Base-by-base conservation (phyloP, 805 yeast genomes). In the Metschnikowia cubensis region DNA sequence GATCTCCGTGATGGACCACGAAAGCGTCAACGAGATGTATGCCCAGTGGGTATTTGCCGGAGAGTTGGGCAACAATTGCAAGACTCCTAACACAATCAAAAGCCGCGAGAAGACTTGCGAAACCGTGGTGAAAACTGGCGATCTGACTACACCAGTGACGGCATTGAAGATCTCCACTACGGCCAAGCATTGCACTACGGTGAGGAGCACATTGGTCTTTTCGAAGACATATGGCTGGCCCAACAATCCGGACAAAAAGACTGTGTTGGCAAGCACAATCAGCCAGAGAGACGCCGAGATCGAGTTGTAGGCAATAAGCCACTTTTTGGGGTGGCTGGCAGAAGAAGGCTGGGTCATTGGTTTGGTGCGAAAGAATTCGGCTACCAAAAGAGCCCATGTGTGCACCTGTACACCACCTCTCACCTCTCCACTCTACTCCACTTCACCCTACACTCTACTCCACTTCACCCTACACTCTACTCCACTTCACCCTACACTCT, bases 1-100 rank as follows among this genome's bases (percentile, higher is more conserved):
- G 41, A 89, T 77, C 68, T 94, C 99, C n/a, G 98, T 89, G 47
- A 88, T 60, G n/a, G 94, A 82, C 99, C 99, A 94, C 11, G 97
- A 90, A 40, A 82, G 58, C 42, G 83, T 75, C 65, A 92, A 77
- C 1, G 92, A 73, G 50, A 83, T 68, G 66, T 85, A 91, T 14
- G 80, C 75, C 80, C 82, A 74, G 56, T 75, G 76, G 57, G 58
- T 47, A 57, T 78, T 75, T 29, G 89, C 89, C 17, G 85, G 86
- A 0, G 88, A 78, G 17, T 79, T 62, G 7, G 98, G 97, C 55
- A 90, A 74, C n/a, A 76, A 65, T 47, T 81, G 81, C 68, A 89
- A 82, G 46, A 92, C 79, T 3, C 97, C 97, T 72, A 86, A 75
- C 5, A 89, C 96, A 36, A 94, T 77, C 56, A 91, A 71, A 47